Percentiles rank a stretch among this genome's conserved stretches.
These are phyloP conservation scores for Umbelopsis sp. DNA, from an alignment of 371 early-diverging fungal species.

Conservation along the genomic window DNA sequence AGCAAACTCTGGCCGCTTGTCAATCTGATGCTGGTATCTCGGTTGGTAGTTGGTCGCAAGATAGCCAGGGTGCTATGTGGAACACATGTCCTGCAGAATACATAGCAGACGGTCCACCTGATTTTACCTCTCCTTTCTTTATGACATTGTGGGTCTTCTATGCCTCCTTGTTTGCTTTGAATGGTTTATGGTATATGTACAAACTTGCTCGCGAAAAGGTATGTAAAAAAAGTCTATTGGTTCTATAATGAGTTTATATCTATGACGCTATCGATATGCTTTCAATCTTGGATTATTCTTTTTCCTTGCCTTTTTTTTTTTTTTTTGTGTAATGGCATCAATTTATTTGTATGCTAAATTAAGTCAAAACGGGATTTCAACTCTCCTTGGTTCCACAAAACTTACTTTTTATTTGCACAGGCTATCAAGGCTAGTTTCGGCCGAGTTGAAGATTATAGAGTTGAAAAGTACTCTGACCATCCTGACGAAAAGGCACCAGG, in stretches of 20 bases:
- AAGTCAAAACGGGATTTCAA: background rate
- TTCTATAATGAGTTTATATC: too few relatives aligned
- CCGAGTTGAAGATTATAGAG: slow-evolving; percentile 9
- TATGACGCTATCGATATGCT: too few relatives aligned
- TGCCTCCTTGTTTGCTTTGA: slow-evolving; percentile 61
- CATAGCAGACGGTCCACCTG: slow-evolving; percentile 39
- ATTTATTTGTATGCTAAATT: background rate
- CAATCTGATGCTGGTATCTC: slow-evolving; percentile 31
- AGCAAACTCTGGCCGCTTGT: slow-evolving; percentile 41
- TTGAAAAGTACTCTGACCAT: background rate
- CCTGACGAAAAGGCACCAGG: background rate
- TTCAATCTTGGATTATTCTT: too few relatives aligned
- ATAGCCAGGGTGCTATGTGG: slow-evolving; percentile 48
- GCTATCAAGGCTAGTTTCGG: slow-evolving; percentile 10
- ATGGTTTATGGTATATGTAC: slow-evolving; percentile 59
- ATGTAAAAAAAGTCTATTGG: background rate
- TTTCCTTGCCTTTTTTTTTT: background rate
- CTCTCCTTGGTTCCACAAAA: too few relatives aligned
- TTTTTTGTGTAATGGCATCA: background rate
- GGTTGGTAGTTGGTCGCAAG: slow-evolving; percentile 43
- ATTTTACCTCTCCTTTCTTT: slow-evolving; percentile 43
- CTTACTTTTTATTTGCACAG: background rate
- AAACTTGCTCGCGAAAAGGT: slow-evolving; percentile 51
- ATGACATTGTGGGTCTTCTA: slow-evolving; percentile 57
- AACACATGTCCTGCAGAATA: slow-evolving; percentile 55